Conservation (phyloP, 257 asterid genomes). For the Paulownia fortunei region DNA sequence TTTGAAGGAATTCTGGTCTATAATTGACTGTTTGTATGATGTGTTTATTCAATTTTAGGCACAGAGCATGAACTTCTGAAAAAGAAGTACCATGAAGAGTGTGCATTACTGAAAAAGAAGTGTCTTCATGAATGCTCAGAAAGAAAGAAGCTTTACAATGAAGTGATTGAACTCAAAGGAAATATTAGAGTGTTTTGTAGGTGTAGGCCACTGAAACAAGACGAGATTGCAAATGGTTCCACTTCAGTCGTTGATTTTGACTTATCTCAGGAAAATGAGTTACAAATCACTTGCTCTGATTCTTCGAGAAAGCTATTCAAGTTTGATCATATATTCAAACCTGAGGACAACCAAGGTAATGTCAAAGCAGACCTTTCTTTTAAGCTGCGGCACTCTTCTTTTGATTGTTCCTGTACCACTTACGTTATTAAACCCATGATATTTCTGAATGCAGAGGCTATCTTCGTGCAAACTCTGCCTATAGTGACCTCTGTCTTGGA, state of each 20-base stretch:
- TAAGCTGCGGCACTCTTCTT: not conserved
- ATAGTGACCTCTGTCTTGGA: slow-evolving; percentile 79
- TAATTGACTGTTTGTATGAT: slow-evolving; percentile 14
- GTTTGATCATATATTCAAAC: slow-evolving; percentile 68
- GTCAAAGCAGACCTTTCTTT: not conserved
- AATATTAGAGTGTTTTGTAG: slow-evolving; percentile 81
- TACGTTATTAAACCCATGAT: slow-evolving; percentile 7
- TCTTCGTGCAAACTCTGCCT: slow-evolving; percentile 67
- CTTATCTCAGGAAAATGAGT: slow-evolving; percentile 64
- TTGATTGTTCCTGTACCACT: not conserved
- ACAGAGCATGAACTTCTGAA: slow-evolving; percentile 54
- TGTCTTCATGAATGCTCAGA: slow-evolving; percentile 60
- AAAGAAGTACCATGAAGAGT: slow-evolving; percentile 50
- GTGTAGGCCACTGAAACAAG: slow-evolving; percentile 71
- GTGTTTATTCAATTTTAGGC: slow-evolving; percentile 35
- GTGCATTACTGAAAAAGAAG: slow-evolving; percentile 53
- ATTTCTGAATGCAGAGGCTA: slow-evolving; percentile 51
- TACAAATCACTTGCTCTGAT: slow-evolving; percentile 65
- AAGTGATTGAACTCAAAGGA: slow-evolving; percentile 79
- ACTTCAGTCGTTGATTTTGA: slow-evolving; percentile 61
- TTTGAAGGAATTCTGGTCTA: not conserved
- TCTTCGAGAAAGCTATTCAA: slow-evolving; percentile 64
- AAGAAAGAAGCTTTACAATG: slow-evolving; percentile 69
- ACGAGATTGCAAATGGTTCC: slow-evolving; percentile 56
- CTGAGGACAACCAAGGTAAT: slow-evolving; percentile 73